These are phyloP conservation scores for Tuber aestivum DNA, from an alignment of 495 filamentous ascomycete species.

Conservation along the genomic window DNA sequence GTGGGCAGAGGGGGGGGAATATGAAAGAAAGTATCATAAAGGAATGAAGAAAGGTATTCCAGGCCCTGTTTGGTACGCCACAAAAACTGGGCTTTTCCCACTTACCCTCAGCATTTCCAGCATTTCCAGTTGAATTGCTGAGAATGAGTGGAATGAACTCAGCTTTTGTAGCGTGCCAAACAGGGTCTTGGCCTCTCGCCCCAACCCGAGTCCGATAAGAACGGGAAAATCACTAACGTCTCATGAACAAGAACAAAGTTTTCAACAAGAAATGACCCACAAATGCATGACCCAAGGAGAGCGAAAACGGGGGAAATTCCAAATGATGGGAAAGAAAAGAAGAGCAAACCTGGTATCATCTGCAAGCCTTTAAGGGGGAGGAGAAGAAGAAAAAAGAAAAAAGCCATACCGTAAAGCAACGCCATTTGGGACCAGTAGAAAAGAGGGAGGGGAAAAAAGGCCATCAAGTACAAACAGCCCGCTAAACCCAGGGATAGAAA, in stretches of 20 bases:
- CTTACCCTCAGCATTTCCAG: too few species aligned
- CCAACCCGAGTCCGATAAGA: neutral
- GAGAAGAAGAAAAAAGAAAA: conserved; percentile 12
- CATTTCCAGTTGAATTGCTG: too few species aligned
- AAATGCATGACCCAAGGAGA: neutral
- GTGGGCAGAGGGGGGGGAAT: neutral
- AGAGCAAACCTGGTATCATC: conserved; percentile 5
- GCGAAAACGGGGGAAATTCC: neutral
- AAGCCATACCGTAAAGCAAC: conserved; percentile 16
- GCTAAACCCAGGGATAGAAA: conserved; percentile 18
- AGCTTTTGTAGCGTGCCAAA: too few species aligned
- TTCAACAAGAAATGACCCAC: neutral
- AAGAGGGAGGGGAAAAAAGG: conserved; percentile 4
- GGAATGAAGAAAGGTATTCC: neutral
- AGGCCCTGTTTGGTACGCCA: too few species aligned
- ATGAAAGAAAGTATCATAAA: neutral
- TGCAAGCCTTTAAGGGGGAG: neutral
- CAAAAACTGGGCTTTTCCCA: too few species aligned
- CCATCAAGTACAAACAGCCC: conserved; percentile 2
- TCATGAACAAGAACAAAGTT: neutral
- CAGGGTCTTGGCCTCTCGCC: neutral
- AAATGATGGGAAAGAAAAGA: neutral
- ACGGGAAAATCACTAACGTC: neutral
- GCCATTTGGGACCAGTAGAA: neutral
- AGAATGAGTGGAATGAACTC: too few species aligned